Evolutionary conservation across 1,284 basidiomycete species (phyloP).

Genomic region (Cryptococcus sp.): DNA sequence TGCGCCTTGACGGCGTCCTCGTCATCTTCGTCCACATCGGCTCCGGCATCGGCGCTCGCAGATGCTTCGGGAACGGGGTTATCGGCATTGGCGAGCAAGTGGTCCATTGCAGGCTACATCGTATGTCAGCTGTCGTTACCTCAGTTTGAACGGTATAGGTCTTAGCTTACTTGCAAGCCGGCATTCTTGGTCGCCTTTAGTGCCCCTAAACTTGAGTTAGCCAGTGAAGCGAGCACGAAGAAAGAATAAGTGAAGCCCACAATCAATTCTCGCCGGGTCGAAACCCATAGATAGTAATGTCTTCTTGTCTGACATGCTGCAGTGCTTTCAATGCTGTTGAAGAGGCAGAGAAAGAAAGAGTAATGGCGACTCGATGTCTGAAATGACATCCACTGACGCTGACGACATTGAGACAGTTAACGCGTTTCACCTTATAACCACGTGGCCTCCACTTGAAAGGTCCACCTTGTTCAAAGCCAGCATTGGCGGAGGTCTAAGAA

Average conservation of each 20-base stretch:
- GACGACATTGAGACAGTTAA: no score
- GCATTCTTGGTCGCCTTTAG: constrained; percentile 73
- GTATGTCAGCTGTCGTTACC: background rate
- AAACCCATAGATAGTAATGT: constrained; percentile 83
- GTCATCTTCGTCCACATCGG: constrained; percentile 70
- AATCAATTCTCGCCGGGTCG: constrained; percentile 75
- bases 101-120: constrained; percentile 80
- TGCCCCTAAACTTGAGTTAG: constrained; percentile 63
- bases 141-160: background rate
- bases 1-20: constrained; percentile 59
- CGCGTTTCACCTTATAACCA: no score
- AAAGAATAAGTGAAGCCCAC: constrained; percentile 56
- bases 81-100: constrained; percentile 73
- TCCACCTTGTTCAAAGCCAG: no score
- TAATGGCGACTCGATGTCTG: background rate
- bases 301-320: constrained; percentile 64
- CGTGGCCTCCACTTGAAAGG: no score
- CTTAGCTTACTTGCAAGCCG: constrained; percentile 59
- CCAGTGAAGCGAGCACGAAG: background rate
- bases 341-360: background rate
- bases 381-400: no score
- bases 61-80: constrained; percentile 63
- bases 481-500: no score
- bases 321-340: background rate
- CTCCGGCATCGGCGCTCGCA: constrained; percentile 47